These are phyloP conservation scores for Pascua sp. DNA, from an alignment of 1,284 basidiomycete species.

Conservation along the genomic window DNA sequence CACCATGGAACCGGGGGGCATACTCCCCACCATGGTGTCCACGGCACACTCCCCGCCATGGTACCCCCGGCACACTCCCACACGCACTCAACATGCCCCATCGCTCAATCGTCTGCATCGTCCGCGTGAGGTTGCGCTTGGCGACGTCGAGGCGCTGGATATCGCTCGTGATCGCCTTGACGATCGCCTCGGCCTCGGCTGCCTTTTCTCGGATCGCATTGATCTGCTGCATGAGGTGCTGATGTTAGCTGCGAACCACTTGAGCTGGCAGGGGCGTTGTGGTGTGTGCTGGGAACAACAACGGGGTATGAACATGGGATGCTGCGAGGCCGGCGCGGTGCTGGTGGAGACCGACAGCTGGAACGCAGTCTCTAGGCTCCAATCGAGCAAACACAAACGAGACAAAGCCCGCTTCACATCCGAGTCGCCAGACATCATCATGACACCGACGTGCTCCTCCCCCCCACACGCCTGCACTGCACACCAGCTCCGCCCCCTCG, in stretches of 20 bases:
- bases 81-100: slow-evolving; percentile 89
- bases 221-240: slow-evolving; percentile 92
- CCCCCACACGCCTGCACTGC: background rate
- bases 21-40: too few species aligned
- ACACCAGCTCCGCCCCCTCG: background rate
- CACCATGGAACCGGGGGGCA: too few species aligned
- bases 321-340: too few species aligned
- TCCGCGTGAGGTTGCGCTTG: slow-evolving; percentile 84
- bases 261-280: background rate
- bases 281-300: too few species aligned
- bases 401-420: too few species aligned
- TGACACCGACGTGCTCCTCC: too few species aligned
- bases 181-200: slow-evolving; percentile 91
- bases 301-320: too few species aligned
- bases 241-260: slow-evolving; percentile 7
- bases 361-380: background rate
- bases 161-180: slow-evolving; percentile 91
- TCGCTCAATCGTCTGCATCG: slow-evolving; percentile 85
- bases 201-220: slow-evolving; percentile 91
- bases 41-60: background rate
- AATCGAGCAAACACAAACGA: background rate
- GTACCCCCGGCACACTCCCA: background rate
- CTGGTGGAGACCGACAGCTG: too few species aligned
- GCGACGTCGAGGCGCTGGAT: slow-evolving; percentile 92
- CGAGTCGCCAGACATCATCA: background rate